Percentiles rank a stretch among this genome's conserved stretches.
Evolutionary conservation across 768 basidiomycete species (phyloP).

Genomic region (Mycena crocata): DNA sequence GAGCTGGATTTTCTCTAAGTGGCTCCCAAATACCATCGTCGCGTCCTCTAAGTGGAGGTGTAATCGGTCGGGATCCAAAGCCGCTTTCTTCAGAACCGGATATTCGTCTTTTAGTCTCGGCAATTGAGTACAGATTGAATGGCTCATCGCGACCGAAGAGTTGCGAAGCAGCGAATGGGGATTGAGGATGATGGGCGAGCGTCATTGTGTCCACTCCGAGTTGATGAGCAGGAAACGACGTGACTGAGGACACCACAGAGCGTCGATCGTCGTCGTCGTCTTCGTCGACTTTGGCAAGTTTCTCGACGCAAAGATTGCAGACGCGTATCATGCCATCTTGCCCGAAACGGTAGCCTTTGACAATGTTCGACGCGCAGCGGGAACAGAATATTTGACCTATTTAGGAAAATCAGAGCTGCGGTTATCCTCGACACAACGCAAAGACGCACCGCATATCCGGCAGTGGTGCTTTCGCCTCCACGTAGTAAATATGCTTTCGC

Average conservation of each 20-base stretch:
- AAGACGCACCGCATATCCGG: conserved; percentile 86
- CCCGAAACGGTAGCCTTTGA: conserved; percentile 93
- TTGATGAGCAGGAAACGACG: conserved; percentile 84
- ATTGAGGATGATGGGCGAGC: conserved; percentile 70
- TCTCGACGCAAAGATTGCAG: conserved; percentile 95
- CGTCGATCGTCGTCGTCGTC: conserved; percentile 92
- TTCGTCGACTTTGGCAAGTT: conserved; percentile 87
- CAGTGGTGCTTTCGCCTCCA: conserved; percentile 98
- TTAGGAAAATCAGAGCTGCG: neutral
- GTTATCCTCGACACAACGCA: neutral
- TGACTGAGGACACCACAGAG: conserved; percentile 78
- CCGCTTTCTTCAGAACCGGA: conserved; percentile 67
- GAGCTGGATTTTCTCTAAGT: conserved; percentile 69
- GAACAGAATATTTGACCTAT: conserved; percentile 97
- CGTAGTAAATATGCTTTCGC: conserved; percentile 92
- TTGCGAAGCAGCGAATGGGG: conserved; percentile 89
- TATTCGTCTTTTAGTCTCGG: conserved; percentile 72
- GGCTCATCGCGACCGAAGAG: conserved; percentile 85
- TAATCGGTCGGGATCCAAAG: conserved; percentile 62
- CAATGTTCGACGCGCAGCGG: conserved; percentile 95
- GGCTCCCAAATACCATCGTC: conserved; percentile 61
- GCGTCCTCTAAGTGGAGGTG: conserved; percentile 56
- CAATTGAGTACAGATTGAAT: conserved; percentile 85
- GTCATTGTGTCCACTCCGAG: conserved; percentile 59
- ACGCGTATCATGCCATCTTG: conserved; percentile 96